Evolutionary conservation across 1,284 basidiomycete species (phyloP), one percentile per base, ranked within the genome.

Genomic region (Acaromyces ingoldii): DNA sequence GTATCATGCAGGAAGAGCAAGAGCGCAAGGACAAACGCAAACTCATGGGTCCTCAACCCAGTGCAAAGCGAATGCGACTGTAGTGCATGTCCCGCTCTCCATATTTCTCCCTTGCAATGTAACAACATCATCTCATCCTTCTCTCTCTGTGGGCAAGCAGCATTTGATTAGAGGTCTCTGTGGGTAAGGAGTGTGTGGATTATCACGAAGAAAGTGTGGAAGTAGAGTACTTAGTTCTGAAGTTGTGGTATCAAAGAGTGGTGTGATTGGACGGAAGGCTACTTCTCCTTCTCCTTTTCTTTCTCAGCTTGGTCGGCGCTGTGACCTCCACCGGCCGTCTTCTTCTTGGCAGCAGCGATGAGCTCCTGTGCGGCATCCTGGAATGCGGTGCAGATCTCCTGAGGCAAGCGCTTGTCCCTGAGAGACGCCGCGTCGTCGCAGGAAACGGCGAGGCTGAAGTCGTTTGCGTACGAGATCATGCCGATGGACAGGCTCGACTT

Each of bases 351-450:
- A 24, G 67, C 72, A 11, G 64, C 52, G 42, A 70, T 61, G 41
- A 74, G 58, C 42, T 65, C 62, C 26, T 30, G 13, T 1, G 65
- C 59, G 0, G 69, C 60, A 41, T 73, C 62, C 47, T 72, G 66
- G 62, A 74, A 74, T 3, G 70, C 62, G 6, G 55, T 46, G 51
- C 70, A 73, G 29, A 74, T 67, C 48, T 63, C 62, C 33, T 61
- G 44, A 10, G 72, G 65, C 6, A 74, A 51, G 24, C 33, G 4
- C 22, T 21, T 4, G 24, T 29, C 11, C 38, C 37, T 53, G 37
- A 73, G 69, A 57, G 71, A 68, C 42, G 60, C 62, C 45, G 69
- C 69, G n/a, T 70, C 70, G 51, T 74, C 72, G 62, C 70, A 72
- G 39, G 64, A 66, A 3, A 74, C 69, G 4, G 69, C 70, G n/a